Evolutionary conservation across 177 flowering plant species (phyloP), one percentile per base, ranked within the genome.

Genomic region (Vitis hybrid): DNA sequence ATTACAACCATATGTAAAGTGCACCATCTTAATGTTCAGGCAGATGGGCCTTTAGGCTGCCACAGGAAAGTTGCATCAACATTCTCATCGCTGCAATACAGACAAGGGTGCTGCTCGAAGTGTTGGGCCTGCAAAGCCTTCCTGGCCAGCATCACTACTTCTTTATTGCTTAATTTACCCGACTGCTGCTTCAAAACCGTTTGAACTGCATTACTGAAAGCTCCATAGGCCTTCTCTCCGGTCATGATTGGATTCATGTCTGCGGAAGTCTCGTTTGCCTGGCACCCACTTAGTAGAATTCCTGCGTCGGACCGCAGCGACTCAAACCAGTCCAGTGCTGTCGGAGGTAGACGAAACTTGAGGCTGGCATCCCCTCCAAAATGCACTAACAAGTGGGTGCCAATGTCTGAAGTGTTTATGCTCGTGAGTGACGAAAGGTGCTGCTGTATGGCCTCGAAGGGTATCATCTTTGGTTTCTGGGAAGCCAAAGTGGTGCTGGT

Each of bases 251-350:
- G 82, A 38, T 52, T 76, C 81, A 88, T 67, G 71, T 91, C 97
- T 0, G 87, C 91, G 0, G 92, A 88, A 2, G 86, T 83, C 80
- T 93, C 93, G 31, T 91, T 71, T 1, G 90, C 79, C 71, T 93
- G 96, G 75, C 98, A 93, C 60, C 93, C 98, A 57, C 96, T 93
- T 0, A 91, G 78, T 53, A 93, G 73, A 58, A 91, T 87, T 12
- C 95, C 98, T 1, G 78, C 82, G 61, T 91, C 97, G 2, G 77
- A 69, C 62, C 75, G 64, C 66, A 68, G 2, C 0, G 77, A 49
- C 17, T 70, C 70, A 2, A 62, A 59, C 17, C 18, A 0, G n/a
- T 75, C 74, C 2, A 2, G 28, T 14, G 79, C 75, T 38, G 3
- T 2, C 0, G 60, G 47, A 0, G 72, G 69, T 8, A 77, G 28